Conservation (phyloP, 352 stramenopile genomes). For the Phytophthora quininea region DNA sequence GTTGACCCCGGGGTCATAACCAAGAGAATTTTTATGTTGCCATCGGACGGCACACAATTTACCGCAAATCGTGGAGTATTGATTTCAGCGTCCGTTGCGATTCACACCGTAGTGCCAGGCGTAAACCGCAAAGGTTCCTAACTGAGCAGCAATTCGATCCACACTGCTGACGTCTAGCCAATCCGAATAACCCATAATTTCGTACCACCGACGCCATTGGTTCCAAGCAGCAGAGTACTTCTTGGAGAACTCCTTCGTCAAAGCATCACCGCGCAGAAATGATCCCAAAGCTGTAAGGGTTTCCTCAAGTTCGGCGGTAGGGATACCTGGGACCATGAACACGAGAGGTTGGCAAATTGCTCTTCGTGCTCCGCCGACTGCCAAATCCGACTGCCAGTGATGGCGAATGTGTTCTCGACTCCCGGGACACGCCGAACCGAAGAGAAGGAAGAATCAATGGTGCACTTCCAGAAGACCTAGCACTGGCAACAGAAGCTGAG, state of each 20-base stretch:
- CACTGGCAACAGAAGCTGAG: constrained; percentile 11
- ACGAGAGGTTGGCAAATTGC: constrained; percentile 17
- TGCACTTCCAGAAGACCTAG: constrained; percentile 6
- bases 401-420: constrained; percentile 2
- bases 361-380: constrained; percentile 4
- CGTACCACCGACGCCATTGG: constrained; percentile 17
- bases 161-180: background rate
- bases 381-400: constrained; percentile 25
- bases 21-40: constrained; percentile 12
- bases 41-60: constrained; percentile 23
- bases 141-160: constrained; percentile 4
- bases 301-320: constrained; percentile 12
- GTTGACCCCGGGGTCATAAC: constrained; percentile 14
- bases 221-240: constrained; percentile 9
- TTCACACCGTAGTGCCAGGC: constrained; percentile 25
- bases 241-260: background rate
- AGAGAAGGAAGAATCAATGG: constrained; percentile 10
- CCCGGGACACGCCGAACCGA: constrained; percentile 5
- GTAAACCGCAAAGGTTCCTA: constrained; percentile 17
- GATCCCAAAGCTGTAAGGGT: constrained; percentile 18
- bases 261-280: constrained; percentile 17
- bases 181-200: background rate
- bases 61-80: constrained; percentile 18
- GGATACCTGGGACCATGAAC: constrained; percentile 14
- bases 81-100: constrained; percentile 2